A percentile compares a stretch with the other conserved stretches of the same genome.
Evolutionary conservation across 768 basidiomycete species (phyloP).

Genomic region (Sporobolomyces phaffii): DNA sequence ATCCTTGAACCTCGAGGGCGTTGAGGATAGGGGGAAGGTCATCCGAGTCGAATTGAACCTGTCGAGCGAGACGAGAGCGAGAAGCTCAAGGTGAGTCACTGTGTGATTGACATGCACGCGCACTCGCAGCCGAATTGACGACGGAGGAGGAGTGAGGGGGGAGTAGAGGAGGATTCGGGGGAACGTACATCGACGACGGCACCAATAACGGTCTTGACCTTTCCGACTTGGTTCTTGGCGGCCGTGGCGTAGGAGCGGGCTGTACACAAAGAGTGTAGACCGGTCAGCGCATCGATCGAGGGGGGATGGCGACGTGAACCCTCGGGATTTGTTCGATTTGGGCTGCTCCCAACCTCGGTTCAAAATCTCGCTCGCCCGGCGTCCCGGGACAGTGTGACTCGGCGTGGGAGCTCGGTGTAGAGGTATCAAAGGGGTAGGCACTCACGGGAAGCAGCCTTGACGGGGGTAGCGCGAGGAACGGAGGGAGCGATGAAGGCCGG

Average conservation of each 20-base stretch:
- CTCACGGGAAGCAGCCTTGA: slow-evolving; percentile 22
- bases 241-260: slow-evolving; percentile 42
- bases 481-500: slow-evolving; percentile 16
- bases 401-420: neutral
- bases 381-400: too few relatives aligned
- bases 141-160: too few relatives aligned
- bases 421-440: neutral
- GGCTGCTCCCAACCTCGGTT: slow-evolving; percentile 31
- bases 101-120: too few relatives aligned
- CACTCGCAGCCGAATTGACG: too few relatives aligned
- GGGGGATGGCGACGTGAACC: neutral
- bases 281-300: neutral
- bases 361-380: neutral
- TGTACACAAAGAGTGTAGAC: neutral
- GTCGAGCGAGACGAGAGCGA: neutral
- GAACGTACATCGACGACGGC: slow-evolving; percentile 88
- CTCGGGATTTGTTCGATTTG: neutral
- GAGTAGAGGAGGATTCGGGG: neutral
- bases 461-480: slow-evolving; percentile 18
- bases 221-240: slow-evolving; percentile 32
- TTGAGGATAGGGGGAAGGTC: slow-evolving; percentile 95
- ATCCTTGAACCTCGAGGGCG: slow-evolving; percentile 93
- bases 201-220: slow-evolving; percentile 89
- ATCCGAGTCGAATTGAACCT: slow-evolving; percentile 79
- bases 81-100: too few relatives aligned